Percentiles rank a stretch among this genome's conserved stretches.
Conservation (phyloP, 495 filamentous ascomycete species). For the Penicillium desertorum region DNA sequence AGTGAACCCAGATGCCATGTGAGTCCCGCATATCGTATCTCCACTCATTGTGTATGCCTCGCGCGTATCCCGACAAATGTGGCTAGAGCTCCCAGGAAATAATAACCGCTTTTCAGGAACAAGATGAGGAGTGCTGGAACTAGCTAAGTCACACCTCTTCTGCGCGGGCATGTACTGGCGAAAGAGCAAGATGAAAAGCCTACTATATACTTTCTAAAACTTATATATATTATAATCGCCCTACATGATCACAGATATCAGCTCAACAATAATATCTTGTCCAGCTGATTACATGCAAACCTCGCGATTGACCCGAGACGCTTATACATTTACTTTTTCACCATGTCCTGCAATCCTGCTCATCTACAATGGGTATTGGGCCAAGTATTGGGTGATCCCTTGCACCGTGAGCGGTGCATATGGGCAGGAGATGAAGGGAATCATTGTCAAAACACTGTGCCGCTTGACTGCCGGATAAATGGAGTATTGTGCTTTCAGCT, state of each 20-base stretch:
- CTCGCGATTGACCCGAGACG: not conserved
- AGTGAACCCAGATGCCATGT: not conserved
- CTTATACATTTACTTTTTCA: not conserved
- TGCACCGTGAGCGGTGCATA: constrained; percentile 1
- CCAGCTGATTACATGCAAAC: not conserved
- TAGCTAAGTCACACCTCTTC: not conserved
- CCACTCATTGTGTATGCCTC: too few relatives aligned
- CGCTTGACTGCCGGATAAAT: constrained; percentile 2
- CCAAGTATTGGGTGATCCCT: constrained; percentile 1
- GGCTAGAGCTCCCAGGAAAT: not conserved
- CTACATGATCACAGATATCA: not conserved
- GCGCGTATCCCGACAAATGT: not conserved
- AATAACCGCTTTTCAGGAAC: not conserved
- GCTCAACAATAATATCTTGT: not conserved
- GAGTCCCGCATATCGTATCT: too few relatives aligned
- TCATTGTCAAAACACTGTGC: constrained; percentile 3
- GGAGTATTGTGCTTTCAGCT: constrained; percentile 3
- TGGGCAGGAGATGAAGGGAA: not conserved
- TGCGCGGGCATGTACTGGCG: not conserved
- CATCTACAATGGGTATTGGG: not conserved
- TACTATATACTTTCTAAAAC: not conserved
- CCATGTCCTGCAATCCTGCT: not conserved
- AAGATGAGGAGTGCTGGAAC: not conserved
- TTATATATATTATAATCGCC: not conserved
- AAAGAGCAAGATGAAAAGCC: constrained; percentile 1